Percentiles rank a stretch among this genome's conserved stretches.
Conservation (phyloP, 2,329 filamentous ascomycete genomes). For the Fusarium decemcellulare region DNA sequence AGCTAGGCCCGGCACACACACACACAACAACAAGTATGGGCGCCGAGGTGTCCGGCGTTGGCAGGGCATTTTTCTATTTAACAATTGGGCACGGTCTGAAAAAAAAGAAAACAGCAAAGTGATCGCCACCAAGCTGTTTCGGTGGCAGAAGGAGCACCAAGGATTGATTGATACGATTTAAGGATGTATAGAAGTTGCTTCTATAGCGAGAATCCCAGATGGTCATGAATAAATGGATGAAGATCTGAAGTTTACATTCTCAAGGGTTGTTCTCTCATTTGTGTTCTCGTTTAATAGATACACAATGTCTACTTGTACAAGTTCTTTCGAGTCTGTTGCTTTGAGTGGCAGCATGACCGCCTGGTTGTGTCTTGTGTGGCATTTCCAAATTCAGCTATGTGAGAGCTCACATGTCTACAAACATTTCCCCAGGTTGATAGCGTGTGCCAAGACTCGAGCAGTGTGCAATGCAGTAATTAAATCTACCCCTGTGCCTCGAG, state of each 20-base stretch:
- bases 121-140: conserved; percentile 11
- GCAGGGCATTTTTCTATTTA: conserved; percentile 40
- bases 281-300: too few relatives aligned
- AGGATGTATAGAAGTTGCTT: conserved; percentile 32
- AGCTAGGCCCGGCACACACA: conserved; percentile 14
- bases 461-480: too few relatives aligned
- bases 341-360: too few relatives aligned
- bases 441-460: too few relatives aligned
- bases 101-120: conserved; percentile 20
- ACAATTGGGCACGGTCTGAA: conserved; percentile 33
- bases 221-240: conserved; percentile 41
- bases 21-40: not conserved
- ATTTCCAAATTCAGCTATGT: too few relatives aligned
- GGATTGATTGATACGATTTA: conserved; percentile 28
- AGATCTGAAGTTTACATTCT: not conserved
- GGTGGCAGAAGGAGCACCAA: conserved; percentile 19
- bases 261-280: too few relatives aligned
- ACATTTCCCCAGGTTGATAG: too few relatives aligned
- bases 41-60: conserved; percentile 41
- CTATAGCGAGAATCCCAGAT: conserved; percentile 28
- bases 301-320: too few relatives aligned
- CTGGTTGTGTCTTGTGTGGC: too few relatives aligned
- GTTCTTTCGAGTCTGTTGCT: too few relatives aligned
- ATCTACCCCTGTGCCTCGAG: too few relatives aligned
- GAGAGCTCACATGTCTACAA: too few relatives aligned